phyloP scores from a whole-genome alignment of 2,329 filamentous ascomycete species.

The Colletotrichum tamarilloi region DNA sequence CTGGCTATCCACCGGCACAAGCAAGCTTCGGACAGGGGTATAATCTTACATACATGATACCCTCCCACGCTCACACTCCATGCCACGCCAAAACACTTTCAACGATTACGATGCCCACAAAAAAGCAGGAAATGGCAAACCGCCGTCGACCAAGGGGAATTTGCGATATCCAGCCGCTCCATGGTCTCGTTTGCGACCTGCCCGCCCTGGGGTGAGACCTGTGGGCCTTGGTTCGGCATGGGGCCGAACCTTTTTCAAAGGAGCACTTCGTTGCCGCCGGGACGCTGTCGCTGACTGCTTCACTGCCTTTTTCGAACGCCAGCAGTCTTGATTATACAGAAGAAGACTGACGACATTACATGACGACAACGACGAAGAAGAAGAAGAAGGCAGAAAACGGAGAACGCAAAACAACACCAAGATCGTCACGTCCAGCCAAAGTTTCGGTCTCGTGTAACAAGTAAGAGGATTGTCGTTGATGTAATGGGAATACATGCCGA shows the following conservation, averaged over 20 bases:
- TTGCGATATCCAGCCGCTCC: neutral
- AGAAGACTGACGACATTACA: neutral
- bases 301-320: neutral
- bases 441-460: neutral
- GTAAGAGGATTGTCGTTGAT: neutral
- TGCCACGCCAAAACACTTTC: neutral
- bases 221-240: constrained; percentile 1
- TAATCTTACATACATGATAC: constrained; percentile 30
- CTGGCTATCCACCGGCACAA: neutral
- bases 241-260: neutral
- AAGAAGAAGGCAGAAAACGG: neutral
- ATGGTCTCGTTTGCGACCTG: neutral
- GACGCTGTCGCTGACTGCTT: neutral
- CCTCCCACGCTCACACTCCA: neutral
- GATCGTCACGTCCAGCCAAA: neutral
- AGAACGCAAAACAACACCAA: neutral
- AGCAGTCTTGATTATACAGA: neutral
- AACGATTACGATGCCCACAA: constrained; percentile 4
- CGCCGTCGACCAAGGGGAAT: neutral
- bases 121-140: constrained; percentile 19
- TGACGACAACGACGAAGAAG: neutral
- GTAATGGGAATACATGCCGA: constrained; percentile 14
- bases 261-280: neutral
- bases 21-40: constrained; percentile 18
- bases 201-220: neutral